phyloP scores from a whole-genome alignment of 371 early-diverging fungal genomes.

The Dichotomocladium elegans region DNA sequence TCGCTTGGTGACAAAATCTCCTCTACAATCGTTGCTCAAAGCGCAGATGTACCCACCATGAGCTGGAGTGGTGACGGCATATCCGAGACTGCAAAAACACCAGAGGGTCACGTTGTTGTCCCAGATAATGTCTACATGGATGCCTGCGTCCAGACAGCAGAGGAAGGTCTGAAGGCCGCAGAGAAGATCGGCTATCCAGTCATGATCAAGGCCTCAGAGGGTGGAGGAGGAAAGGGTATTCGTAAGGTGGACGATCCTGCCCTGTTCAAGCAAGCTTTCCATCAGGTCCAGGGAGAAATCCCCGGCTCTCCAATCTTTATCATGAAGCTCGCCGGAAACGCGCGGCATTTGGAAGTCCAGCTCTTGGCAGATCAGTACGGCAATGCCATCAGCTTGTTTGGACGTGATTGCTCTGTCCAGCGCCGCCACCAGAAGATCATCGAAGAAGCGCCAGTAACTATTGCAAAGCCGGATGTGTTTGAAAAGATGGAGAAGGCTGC shows the following conservation, averaged over 20 bases:
- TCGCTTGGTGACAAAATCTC: slow-evolving; percentile 98
- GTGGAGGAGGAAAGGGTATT: slow-evolving; percentile 99
- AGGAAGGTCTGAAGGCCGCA: slow-evolving; percentile 79
- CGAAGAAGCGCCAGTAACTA: slow-evolving; percentile 94
- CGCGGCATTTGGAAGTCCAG: slow-evolving; percentile 98
- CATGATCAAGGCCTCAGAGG: slow-evolving; percentile 99
- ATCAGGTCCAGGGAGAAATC: slow-evolving; percentile 90
- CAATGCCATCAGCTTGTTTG: slow-evolving; percentile 96
- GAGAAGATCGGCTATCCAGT: slow-evolving; percentile 92
- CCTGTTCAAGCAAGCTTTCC: slow-evolving; percentile 75
- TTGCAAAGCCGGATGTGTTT: slow-evolving; percentile 80
- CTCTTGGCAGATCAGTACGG: slow-evolving; percentile 95
- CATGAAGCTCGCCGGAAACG: slow-evolving; percentile 93
- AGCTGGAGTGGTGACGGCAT: slow-evolving; percentile 93
- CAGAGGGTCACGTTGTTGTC: slow-evolving; percentile 75
- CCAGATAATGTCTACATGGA: slow-evolving; percentile 74
- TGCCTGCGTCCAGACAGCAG: slow-evolving; percentile 76
- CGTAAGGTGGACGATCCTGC: slow-evolving; percentile 79
- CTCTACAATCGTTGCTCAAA: slow-evolving; percentile 97
- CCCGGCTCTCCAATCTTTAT: slow-evolving; percentile 96
- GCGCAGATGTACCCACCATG: slow-evolving; percentile 94
- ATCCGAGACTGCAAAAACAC: slow-evolving; percentile 59
- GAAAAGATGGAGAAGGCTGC: slow-evolving; percentile 96
- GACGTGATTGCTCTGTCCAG: slow-evolving; percentile 98
- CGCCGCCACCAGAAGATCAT: slow-evolving; percentile 97